Base-by-base conservation (phyloP, 2,329 filamentous ascomycete species). In the Cladophialophora exuberans region DNA sequence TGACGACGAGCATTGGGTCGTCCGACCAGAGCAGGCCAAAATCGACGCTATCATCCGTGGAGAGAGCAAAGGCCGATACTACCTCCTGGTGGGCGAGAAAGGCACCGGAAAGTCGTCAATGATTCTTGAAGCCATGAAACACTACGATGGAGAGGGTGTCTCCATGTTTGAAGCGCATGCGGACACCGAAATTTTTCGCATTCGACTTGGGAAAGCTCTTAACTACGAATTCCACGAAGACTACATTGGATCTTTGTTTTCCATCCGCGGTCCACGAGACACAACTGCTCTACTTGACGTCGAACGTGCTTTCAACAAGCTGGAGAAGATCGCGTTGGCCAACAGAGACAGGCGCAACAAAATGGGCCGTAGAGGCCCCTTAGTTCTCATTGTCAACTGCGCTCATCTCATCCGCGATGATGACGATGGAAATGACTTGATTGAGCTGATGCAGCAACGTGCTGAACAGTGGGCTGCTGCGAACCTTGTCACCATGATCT, bases 221-320 rank as follows among this genome's bases (percentile, higher is more conserved):
- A 92, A 99, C 70, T 99, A 92, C 70, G 94, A 99, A 69, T 99
- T 89, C 66, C 90, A 97, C 68, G 94, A 97, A 74, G 94, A 99
- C 76, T 78, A 78, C 54, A 97, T 99, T 59, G 94, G 94, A 39
- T 90, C 89, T 4, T 88, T 99, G 57, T 99, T 99, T 72, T 96
- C 89, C 56, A 96, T 99, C 67, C 85, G 89, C 25, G 94, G 94
- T 0, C 94, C 94, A 0, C 83, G 94, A 38, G 94, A 99, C 66
- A 92, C 90, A 2, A 96, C 90, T 0, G 91, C 94, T 3, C 77
- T 99, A 28, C 80, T 99, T 1, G 94, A 99, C 69, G 97, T 99
- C 60, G 94, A 99, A 70, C 85, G 94, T 23, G 94, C 94, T 0
- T 87, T 99, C 70, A 99, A 99, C 79, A 99, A 99, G 73, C 77